A percentile compares a stretch with the other conserved stretches of the same genome.
Conservation (phyloP, 2,329 filamentous ascomycete species). For the Colletotrichum lini region DNA sequence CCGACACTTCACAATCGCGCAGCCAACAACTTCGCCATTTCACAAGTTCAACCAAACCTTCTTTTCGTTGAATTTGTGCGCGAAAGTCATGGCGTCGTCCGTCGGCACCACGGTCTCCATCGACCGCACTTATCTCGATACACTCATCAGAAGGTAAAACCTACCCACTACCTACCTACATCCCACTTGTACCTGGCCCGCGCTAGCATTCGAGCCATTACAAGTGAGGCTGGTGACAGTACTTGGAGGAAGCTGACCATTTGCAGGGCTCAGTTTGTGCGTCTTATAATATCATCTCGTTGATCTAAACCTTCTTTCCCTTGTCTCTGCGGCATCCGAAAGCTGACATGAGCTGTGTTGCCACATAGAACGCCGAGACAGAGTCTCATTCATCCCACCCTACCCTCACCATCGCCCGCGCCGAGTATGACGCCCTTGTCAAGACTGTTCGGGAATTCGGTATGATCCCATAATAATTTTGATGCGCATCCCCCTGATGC, state of each 20-base stretch:
- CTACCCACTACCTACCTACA: conserved; percentile 2
- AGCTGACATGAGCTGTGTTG: conserved; percentile 8
- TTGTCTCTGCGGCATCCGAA: background rate
- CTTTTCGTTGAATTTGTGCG: conserved; percentile 3
- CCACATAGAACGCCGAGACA: conserved; percentile 43
- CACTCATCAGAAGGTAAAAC: conserved; percentile 72
- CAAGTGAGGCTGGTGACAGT: background rate
- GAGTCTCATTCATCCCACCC: conserved; percentile 45
- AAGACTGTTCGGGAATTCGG: conserved; percentile 67
- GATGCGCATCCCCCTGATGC: background rate
- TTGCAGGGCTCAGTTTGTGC: conserved; percentile 49
- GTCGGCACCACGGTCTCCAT: conserved; percentile 54
- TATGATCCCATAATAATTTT: conserved; percentile 51
- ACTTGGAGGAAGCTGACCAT: conserved; percentile 19
- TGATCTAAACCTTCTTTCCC: background rate
- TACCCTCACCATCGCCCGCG: conserved; percentile 68
- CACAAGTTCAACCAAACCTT: background rate
- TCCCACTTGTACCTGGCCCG: conserved; percentile 5
- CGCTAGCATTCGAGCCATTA: background rate
- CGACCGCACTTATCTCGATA: conserved; percentile 73
- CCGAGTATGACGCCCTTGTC: conserved; percentile 74
- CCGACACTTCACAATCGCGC: conserved; percentile 2
- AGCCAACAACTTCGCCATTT: conserved; percentile 15
- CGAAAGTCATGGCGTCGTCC: conserved; percentile 46
- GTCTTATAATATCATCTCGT: conserved; percentile 33